Conservation (phyloP, 371 early-diverging fungal species). For the Umbelopsis sp. region DNA sequence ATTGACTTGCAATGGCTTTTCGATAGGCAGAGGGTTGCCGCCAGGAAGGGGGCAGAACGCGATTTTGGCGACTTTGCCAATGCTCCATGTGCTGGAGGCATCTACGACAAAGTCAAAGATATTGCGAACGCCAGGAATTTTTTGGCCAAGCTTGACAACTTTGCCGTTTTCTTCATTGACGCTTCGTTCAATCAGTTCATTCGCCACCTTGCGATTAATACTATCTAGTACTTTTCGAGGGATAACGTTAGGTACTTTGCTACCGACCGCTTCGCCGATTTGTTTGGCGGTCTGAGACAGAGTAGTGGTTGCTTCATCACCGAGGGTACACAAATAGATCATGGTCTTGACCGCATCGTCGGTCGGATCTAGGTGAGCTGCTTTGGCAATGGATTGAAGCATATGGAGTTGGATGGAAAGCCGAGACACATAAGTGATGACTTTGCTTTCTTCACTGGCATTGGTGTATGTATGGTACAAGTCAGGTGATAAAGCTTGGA, state of each 20-base stretch:
- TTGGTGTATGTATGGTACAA: neutral
- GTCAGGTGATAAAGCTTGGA: constrained; percentile 19
- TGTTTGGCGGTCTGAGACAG: constrained; percentile 21
- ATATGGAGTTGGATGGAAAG: constrained; percentile 27
- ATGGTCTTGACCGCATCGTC: constrained; percentile 27
- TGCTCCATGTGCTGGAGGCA: constrained; percentile 21
- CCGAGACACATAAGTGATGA: constrained; percentile 17
- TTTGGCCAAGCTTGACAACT: constrained; percentile 12
- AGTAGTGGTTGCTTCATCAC: constrained; percentile 21
- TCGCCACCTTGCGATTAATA: constrained; percentile 23
- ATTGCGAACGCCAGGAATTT: constrained; percentile 22
- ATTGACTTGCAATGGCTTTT: neutral
- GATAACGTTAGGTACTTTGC: constrained; percentile 19
- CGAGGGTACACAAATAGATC: constrained; percentile 26
- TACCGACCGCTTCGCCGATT: constrained; percentile 20
- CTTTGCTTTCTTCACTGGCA: neutral
- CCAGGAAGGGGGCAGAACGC: constrained; percentile 25
- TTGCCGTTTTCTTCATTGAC: constrained; percentile 7
- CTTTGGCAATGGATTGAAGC: constrained; percentile 25
- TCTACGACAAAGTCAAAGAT: constrained; percentile 21
- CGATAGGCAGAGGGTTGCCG: neutral
- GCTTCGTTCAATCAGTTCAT: constrained; percentile 2
- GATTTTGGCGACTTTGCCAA: constrained; percentile 26
- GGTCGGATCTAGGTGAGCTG: constrained; percentile 17
- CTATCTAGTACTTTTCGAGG: constrained; percentile 16